Conservation (phyloP, 768 basidiomycete genomes). For the Xerocomus brunneocitrinus region DNA sequence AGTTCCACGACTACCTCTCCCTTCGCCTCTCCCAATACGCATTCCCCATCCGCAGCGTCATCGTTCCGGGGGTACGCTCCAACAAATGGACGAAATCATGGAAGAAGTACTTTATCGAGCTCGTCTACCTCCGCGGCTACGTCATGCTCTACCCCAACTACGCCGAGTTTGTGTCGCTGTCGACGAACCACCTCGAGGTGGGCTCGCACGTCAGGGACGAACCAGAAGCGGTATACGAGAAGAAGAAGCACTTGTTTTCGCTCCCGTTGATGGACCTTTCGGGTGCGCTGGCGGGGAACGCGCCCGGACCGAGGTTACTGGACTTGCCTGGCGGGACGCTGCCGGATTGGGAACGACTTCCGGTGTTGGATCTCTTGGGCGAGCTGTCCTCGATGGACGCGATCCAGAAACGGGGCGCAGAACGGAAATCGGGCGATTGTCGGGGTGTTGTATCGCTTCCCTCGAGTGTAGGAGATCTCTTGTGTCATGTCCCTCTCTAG, state of each 20-base stretch:
- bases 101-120: constrained; percentile 89
- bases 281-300: constrained; percentile 10
- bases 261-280: constrained; percentile 61
- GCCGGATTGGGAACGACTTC: constrained; percentile 52
- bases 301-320: constrained; percentile 37
- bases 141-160: constrained; percentile 91
- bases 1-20: constrained; percentile 75
- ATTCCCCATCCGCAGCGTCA: constrained; percentile 31
- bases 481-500: constrained; percentile 15
- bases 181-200: constrained; percentile 87
- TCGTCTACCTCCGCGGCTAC: constrained; percentile 76
- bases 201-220: constrained; percentile 72
- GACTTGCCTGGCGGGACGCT: constrained; percentile 54
- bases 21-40: constrained; percentile 56
- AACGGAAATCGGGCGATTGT: constrained; percentile 37
- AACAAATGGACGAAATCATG: constrained; percentile 79
- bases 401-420: constrained; percentile 33
- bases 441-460: constrained; percentile 7
- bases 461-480: constrained; percentile 25
- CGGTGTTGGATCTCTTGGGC: constrained; percentile 68
- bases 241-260: constrained; percentile 60
- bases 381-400: constrained; percentile 33
- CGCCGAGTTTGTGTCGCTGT: constrained; percentile 62
- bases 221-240: constrained; percentile 41
- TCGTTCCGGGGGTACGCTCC: constrained; percentile 75